Percentiles rank a stretch among this genome's conserved stretches.
phyloP scores from a whole-genome alignment of 2,329 filamentous ascomycete species.

The Penicillium sp. region DNA sequence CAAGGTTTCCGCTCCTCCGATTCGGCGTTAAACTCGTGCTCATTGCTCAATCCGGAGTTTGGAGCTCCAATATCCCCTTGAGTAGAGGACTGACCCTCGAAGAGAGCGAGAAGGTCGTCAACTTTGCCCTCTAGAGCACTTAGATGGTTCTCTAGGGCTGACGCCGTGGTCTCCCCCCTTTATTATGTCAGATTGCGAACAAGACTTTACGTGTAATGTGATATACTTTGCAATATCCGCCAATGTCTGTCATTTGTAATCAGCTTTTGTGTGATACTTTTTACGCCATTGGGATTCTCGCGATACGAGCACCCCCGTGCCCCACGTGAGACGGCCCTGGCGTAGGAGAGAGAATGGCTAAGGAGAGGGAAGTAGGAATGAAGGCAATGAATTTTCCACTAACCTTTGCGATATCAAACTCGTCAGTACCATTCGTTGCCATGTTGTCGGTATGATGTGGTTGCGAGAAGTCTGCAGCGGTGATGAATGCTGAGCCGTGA shows the following conservation, averaged over 20 bases:
- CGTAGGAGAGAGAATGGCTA: neutral
- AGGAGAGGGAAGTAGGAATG: neutral
- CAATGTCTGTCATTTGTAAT: slow-evolving; percentile 10
- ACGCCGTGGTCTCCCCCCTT: slow-evolving; percentile 22
- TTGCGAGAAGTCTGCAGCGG: neutral
- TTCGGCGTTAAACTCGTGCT: neutral
- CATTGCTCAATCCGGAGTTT: neutral
- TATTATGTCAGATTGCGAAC: slow-evolving; percentile 6
- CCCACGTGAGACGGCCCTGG: neutral
- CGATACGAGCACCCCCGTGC: neutral
- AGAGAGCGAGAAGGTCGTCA: slow-evolving; percentile 29
- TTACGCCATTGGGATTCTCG: neutral
- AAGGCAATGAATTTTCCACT: neutral
- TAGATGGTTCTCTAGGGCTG: slow-evolving; percentile 20
- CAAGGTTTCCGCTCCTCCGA: slow-evolving; percentile 13
- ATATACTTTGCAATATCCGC: slow-evolving; percentile 22
- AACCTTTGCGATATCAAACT: slow-evolving; percentile 4
- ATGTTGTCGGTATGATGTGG: neutral
- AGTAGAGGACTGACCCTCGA: slow-evolving; percentile 13
- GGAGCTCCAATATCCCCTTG: neutral
- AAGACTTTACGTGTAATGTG: neutral
- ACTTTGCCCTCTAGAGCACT: slow-evolving; percentile 20
- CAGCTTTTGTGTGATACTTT: neutral
- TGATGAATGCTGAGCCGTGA: neutral
- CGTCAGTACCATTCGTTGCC: neutral